Evolutionary conservation across 257 asterid genomes (phyloP).

Genomic region (Nyctanthes arbortristis): DNA sequence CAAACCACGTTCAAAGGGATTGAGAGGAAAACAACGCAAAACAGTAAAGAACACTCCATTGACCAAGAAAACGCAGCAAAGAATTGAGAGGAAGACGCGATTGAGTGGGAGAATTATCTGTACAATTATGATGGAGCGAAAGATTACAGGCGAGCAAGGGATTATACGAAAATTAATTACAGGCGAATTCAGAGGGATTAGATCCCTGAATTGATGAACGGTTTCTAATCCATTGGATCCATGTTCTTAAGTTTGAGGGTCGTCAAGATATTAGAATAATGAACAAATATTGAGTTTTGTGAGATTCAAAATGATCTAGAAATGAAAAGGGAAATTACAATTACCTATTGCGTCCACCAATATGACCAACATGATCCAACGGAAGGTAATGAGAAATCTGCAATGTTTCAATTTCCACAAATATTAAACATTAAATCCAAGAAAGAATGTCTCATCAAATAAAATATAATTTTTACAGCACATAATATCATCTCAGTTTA

Average conservation of each 20-base stretch:
- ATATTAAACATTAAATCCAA: conserved; percentile 19
- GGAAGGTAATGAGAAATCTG: conserved; percentile 98
- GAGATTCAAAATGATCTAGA: conserved; percentile 13
- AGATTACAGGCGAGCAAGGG: no score
- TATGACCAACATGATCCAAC: conserved; percentile 94
- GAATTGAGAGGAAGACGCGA: no score
- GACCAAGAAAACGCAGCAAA: no score
- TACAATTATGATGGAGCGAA: no score
- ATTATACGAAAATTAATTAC: no score
- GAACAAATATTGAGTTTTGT: conserved; percentile 19
- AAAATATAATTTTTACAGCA: conserved; percentile 6
- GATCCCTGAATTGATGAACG: no score
- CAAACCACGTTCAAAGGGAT: no score
- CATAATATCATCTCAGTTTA: not conserved
- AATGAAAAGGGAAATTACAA: conserved; percentile 16
- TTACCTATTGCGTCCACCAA: conserved; percentile 87
- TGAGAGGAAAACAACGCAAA: no score
- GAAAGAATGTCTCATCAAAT: conserved; percentile 8
- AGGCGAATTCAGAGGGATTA: no score
- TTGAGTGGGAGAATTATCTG: no score
- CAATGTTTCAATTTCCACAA: conserved; percentile 28
- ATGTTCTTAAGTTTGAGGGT: conserved; percentile 81
- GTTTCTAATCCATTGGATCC: no score
- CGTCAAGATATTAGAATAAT: conserved; percentile 63
- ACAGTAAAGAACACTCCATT: no score